Evolutionary conservation across 192 early-diverging fungal species (phyloP).

Genomic region (Backusella luteola): DNA sequence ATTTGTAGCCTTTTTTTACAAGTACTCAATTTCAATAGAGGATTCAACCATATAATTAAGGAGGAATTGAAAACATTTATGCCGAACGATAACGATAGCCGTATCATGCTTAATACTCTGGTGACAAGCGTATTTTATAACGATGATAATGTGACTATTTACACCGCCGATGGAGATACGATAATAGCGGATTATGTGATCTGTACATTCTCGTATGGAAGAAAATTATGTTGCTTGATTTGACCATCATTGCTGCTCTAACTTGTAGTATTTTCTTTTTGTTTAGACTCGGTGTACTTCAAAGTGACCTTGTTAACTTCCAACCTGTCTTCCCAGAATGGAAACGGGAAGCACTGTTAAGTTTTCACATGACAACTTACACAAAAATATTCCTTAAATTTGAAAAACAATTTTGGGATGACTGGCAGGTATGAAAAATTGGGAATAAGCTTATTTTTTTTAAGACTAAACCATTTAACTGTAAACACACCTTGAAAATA

Average conservation of each 20-base stretch:
- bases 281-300: conserved; percentile 37
- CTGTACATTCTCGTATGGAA: conserved; percentile 37
- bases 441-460: not conserved
- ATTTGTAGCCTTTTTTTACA: not conserved
- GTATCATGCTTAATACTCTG: conserved; percentile 29
- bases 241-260: not conserved
- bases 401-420: conserved; percentile 33
- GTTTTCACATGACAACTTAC: conserved; percentile 40
- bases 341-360: conserved; percentile 38
- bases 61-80: conserved; percentile 23
- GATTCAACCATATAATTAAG: conserved; percentile 35
- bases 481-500: not conserved
- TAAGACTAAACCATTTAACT: not conserved
- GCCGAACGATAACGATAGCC: conserved; percentile 11
- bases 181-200: conserved; percentile 37
- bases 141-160: conserved; percentile 23
- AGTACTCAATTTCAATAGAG: conserved; percentile 9
- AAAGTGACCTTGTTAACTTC: conserved; percentile 30
- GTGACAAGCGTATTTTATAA: conserved; percentile 31
- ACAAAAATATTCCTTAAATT: conserved; percentile 44
- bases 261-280: not conserved
- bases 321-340: conserved; percentile 37
- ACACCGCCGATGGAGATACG: conserved; percentile 20
- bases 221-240: not conserved
- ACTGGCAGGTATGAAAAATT: conserved; percentile 31